Evolutionary conservation across 306 rosid species (phyloP).

Genomic region (Quercus variabilis): DNA sequence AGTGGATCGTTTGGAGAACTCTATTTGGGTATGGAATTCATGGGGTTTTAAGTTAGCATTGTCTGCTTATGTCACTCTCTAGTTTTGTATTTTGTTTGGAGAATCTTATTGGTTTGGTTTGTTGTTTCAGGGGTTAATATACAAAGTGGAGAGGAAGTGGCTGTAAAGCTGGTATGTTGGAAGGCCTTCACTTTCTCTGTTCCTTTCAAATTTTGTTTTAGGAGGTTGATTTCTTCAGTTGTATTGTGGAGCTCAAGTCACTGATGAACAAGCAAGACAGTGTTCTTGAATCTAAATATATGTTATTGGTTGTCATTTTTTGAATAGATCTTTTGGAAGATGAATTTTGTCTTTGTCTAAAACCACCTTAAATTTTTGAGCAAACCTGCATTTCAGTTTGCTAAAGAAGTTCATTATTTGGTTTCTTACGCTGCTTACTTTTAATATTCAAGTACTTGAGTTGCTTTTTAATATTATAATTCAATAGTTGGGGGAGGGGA

Average conservation of each 20-base stretch:
- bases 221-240: not conserved
- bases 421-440: no score
- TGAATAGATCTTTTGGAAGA: not conserved
- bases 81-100: slow-evolving; percentile 11
- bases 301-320: not conserved
- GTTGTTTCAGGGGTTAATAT: slow-evolving; percentile 78
- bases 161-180: slow-evolving; percentile 84
- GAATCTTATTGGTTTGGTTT: slow-evolving; percentile 26
- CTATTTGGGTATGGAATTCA: slow-evolving; percentile 67
- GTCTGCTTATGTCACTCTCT: slow-evolving; percentile 2
- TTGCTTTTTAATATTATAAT: no score
- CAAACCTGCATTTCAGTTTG: not conserved
- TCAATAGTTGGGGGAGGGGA: no score
- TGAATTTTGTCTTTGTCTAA: not conserved
- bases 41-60: slow-evolving; percentile 14
- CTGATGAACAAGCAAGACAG: not conserved
- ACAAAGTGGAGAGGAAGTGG: slow-evolving; percentile 95
- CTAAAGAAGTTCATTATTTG: no score
- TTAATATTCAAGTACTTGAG: no score
- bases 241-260: not conserved
- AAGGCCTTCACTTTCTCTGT: slow-evolving; percentile 8
- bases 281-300: not conserved
- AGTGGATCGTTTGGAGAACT: slow-evolving; percentile 97
- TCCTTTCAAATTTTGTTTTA: slow-evolving; percentile 3
- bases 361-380: not conserved